Evolutionary conservation across 129 eudicot genomes (phyloP).

Genomic region (Lactuca saligna): DNA sequence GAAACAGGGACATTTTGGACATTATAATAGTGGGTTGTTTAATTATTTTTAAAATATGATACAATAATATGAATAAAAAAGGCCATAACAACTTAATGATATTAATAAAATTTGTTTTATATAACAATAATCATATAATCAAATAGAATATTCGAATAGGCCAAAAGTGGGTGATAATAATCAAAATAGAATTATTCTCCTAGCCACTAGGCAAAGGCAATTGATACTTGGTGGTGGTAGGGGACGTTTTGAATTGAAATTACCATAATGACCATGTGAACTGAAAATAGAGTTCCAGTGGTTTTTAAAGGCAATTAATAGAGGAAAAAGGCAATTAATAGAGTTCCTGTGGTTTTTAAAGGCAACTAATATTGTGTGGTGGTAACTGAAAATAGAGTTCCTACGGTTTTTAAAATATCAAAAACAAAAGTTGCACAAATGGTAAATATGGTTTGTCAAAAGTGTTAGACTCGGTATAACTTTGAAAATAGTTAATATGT

Average conservation of each 20-base stretch:
- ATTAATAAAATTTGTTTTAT: neutral
- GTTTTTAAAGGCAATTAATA: neutral
- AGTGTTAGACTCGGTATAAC: too few species aligned
- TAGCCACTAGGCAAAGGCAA: constrained; percentile 30
- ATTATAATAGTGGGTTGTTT: neutral
- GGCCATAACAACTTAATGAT: neutral
- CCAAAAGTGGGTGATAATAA: constrained; percentile 12
- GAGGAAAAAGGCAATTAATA: neutral
- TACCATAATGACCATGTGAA: constrained; percentile 16
- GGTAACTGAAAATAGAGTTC: too few species aligned
- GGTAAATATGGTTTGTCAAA: too few species aligned
- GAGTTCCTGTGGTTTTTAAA: neutral
- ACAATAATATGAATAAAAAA: neutral
- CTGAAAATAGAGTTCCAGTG: neutral
- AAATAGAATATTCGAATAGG: constrained; percentile 6
- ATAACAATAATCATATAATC: neutral
- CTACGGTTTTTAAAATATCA: too few species aligned
- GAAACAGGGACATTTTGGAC: neutral
- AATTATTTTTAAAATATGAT: neutral
- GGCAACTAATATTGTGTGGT: too few species aligned
- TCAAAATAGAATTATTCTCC: constrained; percentile 21
- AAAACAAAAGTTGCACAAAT: too few species aligned
- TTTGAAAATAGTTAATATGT: too few species aligned
- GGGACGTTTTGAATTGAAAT: constrained; percentile 1
- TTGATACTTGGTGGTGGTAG: constrained; percentile 11